Percentiles rank a stretch among this genome's conserved stretches.
Evolutionary conservation across 2,329 filamentous ascomycete genomes (phyloP).

Genomic region (Ustilaginoidea virens): DNA sequence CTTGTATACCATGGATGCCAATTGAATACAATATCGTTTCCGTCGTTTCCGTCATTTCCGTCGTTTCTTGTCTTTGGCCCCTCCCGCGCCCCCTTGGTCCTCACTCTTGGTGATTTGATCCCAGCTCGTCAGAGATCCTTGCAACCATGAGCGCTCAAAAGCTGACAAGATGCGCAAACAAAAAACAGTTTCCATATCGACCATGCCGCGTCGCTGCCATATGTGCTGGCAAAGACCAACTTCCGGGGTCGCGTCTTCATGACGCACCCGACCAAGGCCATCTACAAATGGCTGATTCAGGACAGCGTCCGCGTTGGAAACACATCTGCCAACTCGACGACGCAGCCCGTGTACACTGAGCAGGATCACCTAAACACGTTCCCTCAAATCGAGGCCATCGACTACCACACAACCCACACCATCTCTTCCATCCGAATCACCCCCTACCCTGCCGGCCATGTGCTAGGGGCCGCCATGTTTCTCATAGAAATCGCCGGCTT

Average conservation of each 20-base stretch:
- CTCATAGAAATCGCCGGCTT: constrained; percentile 92
- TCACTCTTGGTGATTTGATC: too few relatives aligned
- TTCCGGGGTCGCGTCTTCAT: constrained; percentile 96
- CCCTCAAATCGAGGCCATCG: constrained; percentile 88
- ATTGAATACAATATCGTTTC: constrained; percentile 23
- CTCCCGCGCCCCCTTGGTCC: too few relatives aligned
- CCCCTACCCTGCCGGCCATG: constrained; percentile 90
- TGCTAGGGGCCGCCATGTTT: constrained; percentile 97
- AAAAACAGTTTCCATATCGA: constrained; percentile 88
- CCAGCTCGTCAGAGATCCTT: too few relatives aligned
- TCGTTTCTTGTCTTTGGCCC: too few relatives aligned
- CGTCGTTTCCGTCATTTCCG: too few relatives aligned
- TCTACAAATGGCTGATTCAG: constrained; percentile 99
- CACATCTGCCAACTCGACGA: constrained; percentile 43
- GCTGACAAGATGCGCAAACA: constrained; percentile 5
- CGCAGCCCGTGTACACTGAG: constrained; percentile 82
- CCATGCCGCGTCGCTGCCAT: constrained; percentile 95
- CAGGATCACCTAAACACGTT: constrained; percentile 90
- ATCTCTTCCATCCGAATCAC: constrained; percentile 95
- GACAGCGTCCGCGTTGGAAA: constrained; percentile 86
- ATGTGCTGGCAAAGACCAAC: constrained; percentile 94
- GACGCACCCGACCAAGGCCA: constrained; percentile 98
- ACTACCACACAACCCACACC: constrained; percentile 95
- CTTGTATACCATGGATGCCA: constrained; percentile 15
- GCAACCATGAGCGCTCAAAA: background rate